phyloP scores from a whole-genome alignment of 2,329 filamentous ascomycete species.

The Sarocladium oryzae region DNA sequence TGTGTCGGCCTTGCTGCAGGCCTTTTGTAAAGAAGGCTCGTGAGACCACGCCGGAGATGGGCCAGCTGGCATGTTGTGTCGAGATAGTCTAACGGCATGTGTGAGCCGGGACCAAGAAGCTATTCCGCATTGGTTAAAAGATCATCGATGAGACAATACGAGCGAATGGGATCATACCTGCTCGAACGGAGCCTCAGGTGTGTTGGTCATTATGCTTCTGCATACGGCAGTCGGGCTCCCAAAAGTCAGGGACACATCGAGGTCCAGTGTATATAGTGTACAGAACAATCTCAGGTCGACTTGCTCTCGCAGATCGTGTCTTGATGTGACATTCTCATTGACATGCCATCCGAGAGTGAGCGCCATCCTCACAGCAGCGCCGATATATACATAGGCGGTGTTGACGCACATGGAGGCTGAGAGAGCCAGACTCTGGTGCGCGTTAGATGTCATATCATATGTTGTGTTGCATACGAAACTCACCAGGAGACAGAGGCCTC shows the following conservation, averaged over 20 bases:
- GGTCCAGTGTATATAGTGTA: conserved; percentile 3
- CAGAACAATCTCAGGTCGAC: conserved; percentile 3
- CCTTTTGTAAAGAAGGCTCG: not conserved
- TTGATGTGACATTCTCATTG: not conserved
- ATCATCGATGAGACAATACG: not conserved
- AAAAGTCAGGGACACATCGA: conserved; percentile 8
- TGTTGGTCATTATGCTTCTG: conserved; percentile 1
- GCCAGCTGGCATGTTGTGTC: not conserved
- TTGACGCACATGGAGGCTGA: conserved; percentile 8
- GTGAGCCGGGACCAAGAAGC: conserved; percentile 4
- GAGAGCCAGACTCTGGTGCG: not conserved
- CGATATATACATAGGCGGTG: conserved; percentile 2
- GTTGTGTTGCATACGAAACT: not conserved
- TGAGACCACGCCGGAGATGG: not conserved
- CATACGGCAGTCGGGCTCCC: conserved; percentile 1
- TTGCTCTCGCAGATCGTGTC: not conserved
- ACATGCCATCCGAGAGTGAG: conserved; percentile 4
- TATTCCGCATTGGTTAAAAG: no score
- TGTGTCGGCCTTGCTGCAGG: not conserved
- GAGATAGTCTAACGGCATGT: conserved; percentile 6
- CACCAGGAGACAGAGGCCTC: conserved; percentile 3
- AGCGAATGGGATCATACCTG: not conserved
- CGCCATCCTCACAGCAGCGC: conserved; percentile 5
- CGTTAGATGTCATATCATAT: not conserved
- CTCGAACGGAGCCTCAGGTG: not conserved